A percentile compares a stretch with the other conserved stretches of the same genome.
phyloP scores from a whole-genome alignment of 306 rosid species.

The Sophora flavescens region DNA sequence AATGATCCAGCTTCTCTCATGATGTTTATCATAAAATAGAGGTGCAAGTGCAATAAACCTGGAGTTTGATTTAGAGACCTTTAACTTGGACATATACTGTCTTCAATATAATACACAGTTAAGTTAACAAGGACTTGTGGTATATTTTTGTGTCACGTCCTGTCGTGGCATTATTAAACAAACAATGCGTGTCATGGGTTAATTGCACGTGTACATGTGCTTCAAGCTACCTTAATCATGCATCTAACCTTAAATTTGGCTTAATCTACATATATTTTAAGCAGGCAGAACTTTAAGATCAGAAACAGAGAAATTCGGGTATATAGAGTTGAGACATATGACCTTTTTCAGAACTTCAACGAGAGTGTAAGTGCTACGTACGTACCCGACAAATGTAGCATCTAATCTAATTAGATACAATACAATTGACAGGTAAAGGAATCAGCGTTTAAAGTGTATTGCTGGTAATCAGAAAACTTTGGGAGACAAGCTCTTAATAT shows the following conservation, averaged over 20 bases:
- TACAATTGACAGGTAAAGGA: background rate
- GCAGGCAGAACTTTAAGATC: conserved; percentile 35
- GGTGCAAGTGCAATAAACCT: background rate
- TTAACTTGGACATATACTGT: conserved; percentile 52
- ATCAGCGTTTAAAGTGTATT: conserved; percentile 7
- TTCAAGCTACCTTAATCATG: conserved; percentile 49
- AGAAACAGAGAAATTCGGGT: background rate
- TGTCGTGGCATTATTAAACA: conserved; percentile 38
- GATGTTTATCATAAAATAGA: conserved; percentile 5
- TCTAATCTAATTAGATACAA: conserved; percentile 17
- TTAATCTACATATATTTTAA: conserved; percentile 31
- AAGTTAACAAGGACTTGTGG: conserved; percentile 3
- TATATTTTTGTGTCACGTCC: conserved; percentile 32
- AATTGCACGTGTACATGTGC: conserved; percentile 57
- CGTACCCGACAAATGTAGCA: background rate
- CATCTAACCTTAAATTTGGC: conserved; percentile 58
- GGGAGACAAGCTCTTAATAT: background rate
- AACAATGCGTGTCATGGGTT: conserved; percentile 21
- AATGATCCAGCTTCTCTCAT: background rate
- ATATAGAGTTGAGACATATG: background rate
- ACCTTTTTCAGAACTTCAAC: conserved; percentile 24
- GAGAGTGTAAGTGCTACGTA: conserved; percentile 2
- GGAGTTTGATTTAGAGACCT: conserved; percentile 32
- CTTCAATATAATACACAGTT: conserved; percentile 36
- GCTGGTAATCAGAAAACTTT: background rate